phyloP scores from a whole-genome alignment of 768 basidiomycete genomes.

The Nidularia pulvinata region DNA sequence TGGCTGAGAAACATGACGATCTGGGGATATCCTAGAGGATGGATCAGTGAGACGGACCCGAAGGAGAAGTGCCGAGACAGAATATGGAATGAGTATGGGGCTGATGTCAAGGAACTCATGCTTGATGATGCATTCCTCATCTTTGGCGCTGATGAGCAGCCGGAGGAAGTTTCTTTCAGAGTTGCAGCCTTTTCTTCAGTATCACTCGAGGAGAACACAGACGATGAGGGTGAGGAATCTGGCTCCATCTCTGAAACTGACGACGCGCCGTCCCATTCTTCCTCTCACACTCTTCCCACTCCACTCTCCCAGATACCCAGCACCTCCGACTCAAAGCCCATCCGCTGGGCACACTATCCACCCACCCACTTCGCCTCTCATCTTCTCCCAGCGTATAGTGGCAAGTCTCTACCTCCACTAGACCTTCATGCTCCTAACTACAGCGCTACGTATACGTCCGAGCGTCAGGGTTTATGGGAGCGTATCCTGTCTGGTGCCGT shows the following conservation, averaged over 20 bases:
- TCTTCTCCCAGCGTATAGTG: constrained; percentile 52
- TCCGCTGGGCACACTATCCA: constrained; percentile 68
- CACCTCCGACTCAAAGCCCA: constrained; percentile 4
- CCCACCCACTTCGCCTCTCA: constrained; percentile 55
- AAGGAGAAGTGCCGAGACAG: constrained; percentile 41
- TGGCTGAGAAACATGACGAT: constrained; percentile 65
- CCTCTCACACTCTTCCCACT: not conserved
- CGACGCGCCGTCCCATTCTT: not conserved
- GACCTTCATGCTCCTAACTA: constrained; percentile 4
- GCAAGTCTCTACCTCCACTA: constrained; percentile 31
- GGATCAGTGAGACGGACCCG: constrained; percentile 55
- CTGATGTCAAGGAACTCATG: constrained; percentile 13
- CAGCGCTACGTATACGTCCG: constrained; percentile 27
- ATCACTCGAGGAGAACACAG: not conserved
- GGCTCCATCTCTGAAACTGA: not conserved
- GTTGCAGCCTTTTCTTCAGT: constrained; percentile 5
- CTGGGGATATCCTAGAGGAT: constrained; percentile 84
- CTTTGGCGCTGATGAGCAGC: constrained; percentile 30
- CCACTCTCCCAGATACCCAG: constrained; percentile 1
- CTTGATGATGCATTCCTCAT: constrained; percentile 28
- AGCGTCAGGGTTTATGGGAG: constrained; percentile 39
- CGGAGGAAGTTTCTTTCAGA: constrained; percentile 31
- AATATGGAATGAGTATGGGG: constrained; percentile 41
- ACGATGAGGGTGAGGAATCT: not conserved
- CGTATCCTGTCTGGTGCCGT: constrained; percentile 21